Evolutionary conservation across 768 basidiomycete genomes (phyloP).

Genomic region (Boletus reticulatus): DNA sequence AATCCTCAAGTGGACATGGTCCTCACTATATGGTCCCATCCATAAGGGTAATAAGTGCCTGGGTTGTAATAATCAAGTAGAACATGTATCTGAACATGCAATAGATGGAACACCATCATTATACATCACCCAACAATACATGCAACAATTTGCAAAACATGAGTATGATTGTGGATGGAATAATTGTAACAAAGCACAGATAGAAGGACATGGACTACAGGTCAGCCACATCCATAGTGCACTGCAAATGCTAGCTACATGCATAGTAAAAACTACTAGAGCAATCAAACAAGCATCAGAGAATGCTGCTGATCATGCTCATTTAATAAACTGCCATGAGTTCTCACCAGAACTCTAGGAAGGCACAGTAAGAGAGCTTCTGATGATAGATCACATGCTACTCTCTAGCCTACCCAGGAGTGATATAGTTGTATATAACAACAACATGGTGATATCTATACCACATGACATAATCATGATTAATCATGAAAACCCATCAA

Average conservation of each 20-base stretch:
- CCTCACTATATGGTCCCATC: not conserved
- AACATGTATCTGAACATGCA: not conserved
- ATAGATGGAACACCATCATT: not conserved
- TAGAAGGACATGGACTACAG: too few relatives aligned
- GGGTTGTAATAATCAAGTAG: not conserved
- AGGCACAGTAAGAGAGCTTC: not conserved
- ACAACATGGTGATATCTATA: not conserved
- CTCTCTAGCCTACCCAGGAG: not conserved
- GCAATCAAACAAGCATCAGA: too few relatives aligned
- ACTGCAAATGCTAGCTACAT: too few relatives aligned
- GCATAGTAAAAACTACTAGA: too few relatives aligned
- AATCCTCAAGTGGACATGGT: too few relatives aligned
- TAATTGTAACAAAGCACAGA: not conserved
- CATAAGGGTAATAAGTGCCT: not conserved
- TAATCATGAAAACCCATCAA: not conserved
- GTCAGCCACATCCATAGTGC: too few relatives aligned
- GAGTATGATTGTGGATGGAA: not conserved
- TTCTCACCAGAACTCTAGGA: not conserved
- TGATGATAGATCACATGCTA: not conserved
- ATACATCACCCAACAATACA: not conserved
- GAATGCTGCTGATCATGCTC: not conserved
- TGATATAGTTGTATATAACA: not conserved
- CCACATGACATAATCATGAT: not conserved
- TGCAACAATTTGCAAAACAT: not conserved
- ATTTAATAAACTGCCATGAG: not conserved